Base-by-base conservation (phyloP, 345 rosid species). In the Microthlaspi erraticum region DNA sequence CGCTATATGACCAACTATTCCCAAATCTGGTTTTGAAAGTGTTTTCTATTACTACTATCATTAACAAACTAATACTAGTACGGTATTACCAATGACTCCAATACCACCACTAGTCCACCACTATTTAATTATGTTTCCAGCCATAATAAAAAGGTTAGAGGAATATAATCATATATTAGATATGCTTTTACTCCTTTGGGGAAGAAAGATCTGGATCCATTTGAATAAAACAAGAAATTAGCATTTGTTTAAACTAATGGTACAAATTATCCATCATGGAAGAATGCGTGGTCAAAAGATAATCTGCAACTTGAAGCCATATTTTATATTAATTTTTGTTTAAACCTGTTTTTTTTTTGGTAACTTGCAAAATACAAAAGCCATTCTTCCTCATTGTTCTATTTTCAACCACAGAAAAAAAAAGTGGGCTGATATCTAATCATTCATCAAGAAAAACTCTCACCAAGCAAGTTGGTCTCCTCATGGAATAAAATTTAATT, bases 391-490 rank as follows among this genome's bases (percentile, higher is more conserved):
- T 64, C 70, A 8, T 31, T 13, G 6, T 49, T 37, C 42, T 45
- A 26, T 36, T 55, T 4, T 12, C 65, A 57, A 44, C 77, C 77
- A 53, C 39, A 71, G 19, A 71, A 44, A 51, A 16, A 36, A 2
- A 37, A 55, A 6, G 8, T 61, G 12, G 60, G 41, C 8, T 39
- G 8, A 69, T 26, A 23, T 58, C 14, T n/a, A n/a, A 60, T 18
- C 39, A 17, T 26, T 26, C 29, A 26, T 26, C 29, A 26, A 26
- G 29, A 46, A 12, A 61, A 61, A 52, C 69, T 19, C n/a, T 14
- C 39, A 53, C 64, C 70, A 72, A 54, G 64, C 70, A 72, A 44
- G 2, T 72, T 72, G 34, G 63, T 32, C 45, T 52, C 36, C 11
- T 9, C 16, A 10, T 23, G 8, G 33, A 66, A 39, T 63, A 11